Evolutionary conservation across 2,329 filamentous ascomycete species (phyloP), one percentile per base, ranked within the genome.

Genomic region (Fusarium sp.): DNA sequence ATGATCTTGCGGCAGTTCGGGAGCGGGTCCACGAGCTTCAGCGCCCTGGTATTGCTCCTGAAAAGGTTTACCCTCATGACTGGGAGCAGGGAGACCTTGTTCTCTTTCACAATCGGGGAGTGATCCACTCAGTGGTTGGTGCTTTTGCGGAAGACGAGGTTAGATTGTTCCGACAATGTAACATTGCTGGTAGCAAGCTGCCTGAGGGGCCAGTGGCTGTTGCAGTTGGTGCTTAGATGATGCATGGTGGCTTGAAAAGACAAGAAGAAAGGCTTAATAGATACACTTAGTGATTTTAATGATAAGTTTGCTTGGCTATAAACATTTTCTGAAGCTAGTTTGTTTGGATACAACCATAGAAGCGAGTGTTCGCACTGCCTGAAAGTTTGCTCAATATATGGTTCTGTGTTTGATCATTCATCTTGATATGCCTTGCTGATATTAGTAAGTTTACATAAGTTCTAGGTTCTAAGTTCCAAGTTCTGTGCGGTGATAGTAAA

Each of bases 21-120:
- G 90, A 91, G 39, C 90, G 88, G n/a, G 88, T 94, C 13, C 83
- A 95, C 79, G 83, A 86, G 28, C 81, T 95, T 60, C 92, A 95
- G 82, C 85, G 93, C 13, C 92, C 92, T 7, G 92, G 88, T 0
- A 95, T 95, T 74, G 88, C 89, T 18, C 92, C 93, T 0, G 79
- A 85, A 65, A 84, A 86, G 69, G 92, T 95, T 16, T 94, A 94
- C 79, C 84, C 91, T 14, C 91, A 94, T 75, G 91, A 95, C 75
- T 95, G 93, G 93, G 85, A 91, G 74, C 90, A 93, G 78, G 92
- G 92, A 10, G 93, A 95, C 78, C 82, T 94, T 64, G 93, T 94
- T 1, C 83, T 95, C 31, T 95, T 95, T 81, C 91, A 95, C 80
- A 95, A 95, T 78, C 89, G 92, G 15, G 93, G 92, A 3, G 85